A percentile compares a stretch with the other conserved stretches of the same genome.
These are phyloP conservation scores for Purpureocillium lavendulum DNA, from an alignment of 2,329 filamentous ascomycete genomes.

Conservation along the genomic window DNA sequence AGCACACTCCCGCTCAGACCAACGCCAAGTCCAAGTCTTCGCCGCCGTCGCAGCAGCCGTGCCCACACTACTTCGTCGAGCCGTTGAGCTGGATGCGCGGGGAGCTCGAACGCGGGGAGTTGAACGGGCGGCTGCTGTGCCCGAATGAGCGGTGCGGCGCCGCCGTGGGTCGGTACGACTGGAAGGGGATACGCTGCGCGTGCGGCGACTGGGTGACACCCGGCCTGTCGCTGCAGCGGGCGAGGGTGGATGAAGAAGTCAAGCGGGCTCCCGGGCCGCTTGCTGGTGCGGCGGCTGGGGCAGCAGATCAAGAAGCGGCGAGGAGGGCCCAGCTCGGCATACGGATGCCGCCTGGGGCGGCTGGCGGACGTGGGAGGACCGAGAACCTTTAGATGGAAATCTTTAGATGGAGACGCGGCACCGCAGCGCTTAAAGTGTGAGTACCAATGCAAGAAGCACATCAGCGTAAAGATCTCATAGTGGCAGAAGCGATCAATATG, in stretches of 20 bases:
- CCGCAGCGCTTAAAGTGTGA: no score
- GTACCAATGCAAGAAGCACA: no score
- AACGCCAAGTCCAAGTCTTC: conserved; percentile 2
- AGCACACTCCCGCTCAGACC: conserved; percentile 36
- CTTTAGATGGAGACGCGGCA: no score
- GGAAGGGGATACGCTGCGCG: conserved; percentile 90
- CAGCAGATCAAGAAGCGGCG: conserved; percentile 6
- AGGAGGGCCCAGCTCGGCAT: conserved; percentile 33
- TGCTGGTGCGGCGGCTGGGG: conserved; percentile 9
- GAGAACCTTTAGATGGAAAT: no score
- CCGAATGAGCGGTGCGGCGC: conserved; percentile 70
- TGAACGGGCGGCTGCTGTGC: conserved; percentile 80
- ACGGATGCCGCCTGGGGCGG: conserved; percentile 43
- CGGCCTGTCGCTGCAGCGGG: conserved; percentile 77
- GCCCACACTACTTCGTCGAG: conserved; percentile 85
- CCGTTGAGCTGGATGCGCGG: conserved; percentile 92
- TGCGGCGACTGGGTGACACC: conserved; percentile 88
- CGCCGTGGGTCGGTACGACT: conserved; percentile 87
- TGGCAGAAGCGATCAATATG: no score
- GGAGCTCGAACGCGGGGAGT: conserved; percentile 68
- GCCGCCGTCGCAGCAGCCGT: conserved; percentile 26
- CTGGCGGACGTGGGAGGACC: no score
- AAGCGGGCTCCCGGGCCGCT: conserved; percentile 15
- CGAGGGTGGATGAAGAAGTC: conserved; percentile 65
- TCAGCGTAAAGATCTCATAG: no score